Evolutionary conservation across 768 basidiomycete genomes (phyloP), one percentile per base, ranked within the genome.

Genomic region (Glaciozyma antarctica): DNA sequence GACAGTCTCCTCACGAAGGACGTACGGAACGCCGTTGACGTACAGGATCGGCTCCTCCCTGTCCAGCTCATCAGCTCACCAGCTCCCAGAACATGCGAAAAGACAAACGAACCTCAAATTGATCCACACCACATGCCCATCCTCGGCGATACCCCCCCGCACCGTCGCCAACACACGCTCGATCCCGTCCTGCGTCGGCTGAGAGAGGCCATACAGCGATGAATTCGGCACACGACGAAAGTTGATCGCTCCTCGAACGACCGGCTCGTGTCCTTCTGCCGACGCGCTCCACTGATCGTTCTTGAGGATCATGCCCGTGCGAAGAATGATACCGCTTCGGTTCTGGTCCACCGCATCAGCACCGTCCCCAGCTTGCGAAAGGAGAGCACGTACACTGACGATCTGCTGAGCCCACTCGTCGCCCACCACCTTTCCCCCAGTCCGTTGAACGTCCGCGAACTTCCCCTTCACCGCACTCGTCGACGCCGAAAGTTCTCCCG

Each of bases 331-430:
- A 0, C 95, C 95, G 64, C 84, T 86, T 16, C 95, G 87, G 73
- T 92, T 88, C 85, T 92, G 72, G n/a, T 7, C 19, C 47, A 2
- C 22, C 8, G 10, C 26, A 13, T 52, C 28, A 41, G 22, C 24
- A 51, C 13, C 15, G 32, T 32, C 32, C 32, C 9, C 32, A 9
- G 32, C 32, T 4, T 32, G 32, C 32, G 32, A 9, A 32, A 32
- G 32, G 9, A 32, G 32, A 9, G 17, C 9, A 54, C 80, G 34
- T 64, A 88, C 89, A 81, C 87, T 87, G 41, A 99, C 85, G 53
- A 98, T 90, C 75, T 93, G 89, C 49, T 89, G 88, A 4, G 90
- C 90, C 79, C 90, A 98, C 75, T 99, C 95, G 74, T 97, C 93
- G 7, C 91, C 94, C 1, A 93, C 79, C 52, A 95, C 83, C 74